Conservation (phyloP, 495 filamentous ascomycete species). For the Neurospora pannonica region DNA sequence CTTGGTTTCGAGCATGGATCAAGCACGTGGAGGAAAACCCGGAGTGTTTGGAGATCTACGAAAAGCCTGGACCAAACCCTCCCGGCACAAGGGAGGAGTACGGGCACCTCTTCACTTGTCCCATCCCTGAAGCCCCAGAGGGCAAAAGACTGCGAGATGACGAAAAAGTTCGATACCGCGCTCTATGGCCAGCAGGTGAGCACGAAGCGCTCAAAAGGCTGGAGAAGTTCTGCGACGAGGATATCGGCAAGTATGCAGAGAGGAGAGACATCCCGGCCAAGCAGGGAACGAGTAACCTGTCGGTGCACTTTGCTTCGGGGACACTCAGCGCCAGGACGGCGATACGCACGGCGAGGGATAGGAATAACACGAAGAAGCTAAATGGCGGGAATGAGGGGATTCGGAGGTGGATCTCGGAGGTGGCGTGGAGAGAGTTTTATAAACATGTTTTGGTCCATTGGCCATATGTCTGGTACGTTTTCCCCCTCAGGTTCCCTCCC, state of each 20-base stretch:
- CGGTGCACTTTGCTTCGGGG: conserved; percentile 69
- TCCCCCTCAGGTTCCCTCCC: not conserved
- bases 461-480: conserved; percentile 72
- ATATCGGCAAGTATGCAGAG: conserved; percentile 50
- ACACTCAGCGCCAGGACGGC: conserved; percentile 71
- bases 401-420: conserved; percentile 71
- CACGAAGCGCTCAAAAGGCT: conserved; percentile 60
- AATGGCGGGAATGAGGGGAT: conserved; percentile 62
- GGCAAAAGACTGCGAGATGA: conserved; percentile 55
- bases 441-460: conserved; percentile 77
- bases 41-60: conserved; percentile 50
- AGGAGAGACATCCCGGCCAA: conserved; percentile 51
- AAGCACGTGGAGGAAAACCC: conserved; percentile 58
- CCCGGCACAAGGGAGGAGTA: conserved; percentile 27
- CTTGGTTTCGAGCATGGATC: conserved; percentile 74
- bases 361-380: conserved; percentile 59
- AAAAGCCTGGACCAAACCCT: conserved; percentile 50
- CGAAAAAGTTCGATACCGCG: conserved; percentile 37
- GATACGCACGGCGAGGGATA: conserved; percentile 52
- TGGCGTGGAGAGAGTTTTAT: conserved; percentile 92
- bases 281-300: conserved; percentile 60
- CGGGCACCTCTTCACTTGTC: conserved; percentile 49
- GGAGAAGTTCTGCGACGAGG: conserved; percentile 59
- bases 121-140: conserved; percentile 54
- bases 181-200: conserved; percentile 73